Evolutionary conservation across 495 filamentous ascomycete genomes (phyloP), one percentile per base, ranked within the genome.

Genomic region (Aspergillus sparsus): DNA sequence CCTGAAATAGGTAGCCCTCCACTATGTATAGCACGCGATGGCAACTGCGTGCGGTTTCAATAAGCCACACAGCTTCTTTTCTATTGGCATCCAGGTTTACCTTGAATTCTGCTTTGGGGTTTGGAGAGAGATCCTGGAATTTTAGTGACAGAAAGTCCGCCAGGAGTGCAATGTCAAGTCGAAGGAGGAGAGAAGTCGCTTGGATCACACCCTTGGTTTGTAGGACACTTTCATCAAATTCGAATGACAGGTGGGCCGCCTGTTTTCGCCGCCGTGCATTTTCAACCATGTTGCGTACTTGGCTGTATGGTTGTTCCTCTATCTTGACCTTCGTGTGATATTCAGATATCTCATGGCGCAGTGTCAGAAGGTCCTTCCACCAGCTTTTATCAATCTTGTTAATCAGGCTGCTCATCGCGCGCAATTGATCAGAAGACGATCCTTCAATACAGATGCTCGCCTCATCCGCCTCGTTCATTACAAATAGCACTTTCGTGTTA

Each of bases 221-320:
- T 47, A 86, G 71, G 5, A 71, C 62, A 34, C 55, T 71, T 18
- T 76, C 75, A 41, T 82, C 77, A 33, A 82, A 78, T 21, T 68
- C 55, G 61, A 88, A 84, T 36, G 3, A 47, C 16, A 67, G 62
- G 3, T 66, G 68, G 32, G 65, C 53, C 5, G 64, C 68, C 50
- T 70, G 63, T 54, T 75, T 74, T 33, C 77, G 73, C 12, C 76
- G 71, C 18, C 75, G 75, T 15, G 79, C 80, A 53, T 83, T 75
- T 63, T 82, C 69, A 27, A 87, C 83, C 60, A 86, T 71, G 57
- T 79, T 72, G 18, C 77, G 74, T 4, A 90, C 83, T n/a, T 77
- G 77, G 42, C 77, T 76, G 61, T 85, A 85, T 1, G 87, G 87
- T 53, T 90, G 85, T 71, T 89, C 87, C 47, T 83, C 76, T 65